phyloP scores from a whole-genome alignment of 306 rosid species.

The Vachellia pachyceras region DNA sequence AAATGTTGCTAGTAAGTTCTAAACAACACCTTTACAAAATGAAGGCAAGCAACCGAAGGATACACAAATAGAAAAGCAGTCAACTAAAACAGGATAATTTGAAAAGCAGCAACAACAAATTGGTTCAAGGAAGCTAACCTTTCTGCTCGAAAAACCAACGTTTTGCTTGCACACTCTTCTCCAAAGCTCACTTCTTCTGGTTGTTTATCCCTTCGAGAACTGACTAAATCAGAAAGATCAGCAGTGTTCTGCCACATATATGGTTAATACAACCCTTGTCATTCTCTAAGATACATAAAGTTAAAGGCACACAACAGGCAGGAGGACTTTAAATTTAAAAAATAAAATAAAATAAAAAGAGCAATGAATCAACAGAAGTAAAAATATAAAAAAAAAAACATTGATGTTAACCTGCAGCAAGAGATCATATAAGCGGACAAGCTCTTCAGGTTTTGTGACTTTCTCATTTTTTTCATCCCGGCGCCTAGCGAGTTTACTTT shows the following conservation, averaged over 20 bases:
- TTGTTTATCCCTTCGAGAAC: slow-evolving; percentile 86
- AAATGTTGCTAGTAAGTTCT: neutral
- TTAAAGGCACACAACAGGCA: slow-evolving; percentile 16
- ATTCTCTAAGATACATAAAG: slow-evolving; percentile 34
- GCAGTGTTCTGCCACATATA: slow-evolving; percentile 77
- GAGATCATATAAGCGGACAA: slow-evolving; percentile 92
- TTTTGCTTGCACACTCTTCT: slow-evolving; percentile 73
- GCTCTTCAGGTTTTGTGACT: slow-evolving; percentile 98
- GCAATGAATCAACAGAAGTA: slow-evolving; percentile 27
- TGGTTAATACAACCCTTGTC: slow-evolving; percentile 32
- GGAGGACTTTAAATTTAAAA: slow-evolving; percentile 9
- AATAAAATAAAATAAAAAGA: too few relatives aligned
- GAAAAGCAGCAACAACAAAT: slow-evolving; percentile 18
- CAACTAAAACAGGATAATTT: too few relatives aligned
- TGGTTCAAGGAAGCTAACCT: slow-evolving; percentile 59
- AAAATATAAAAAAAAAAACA: slow-evolving; percentile 12
- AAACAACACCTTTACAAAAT: neutral
- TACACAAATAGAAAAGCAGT: too few relatives aligned
- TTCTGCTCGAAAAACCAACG: slow-evolving; percentile 83
- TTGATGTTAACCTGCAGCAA: slow-evolving; percentile 71
- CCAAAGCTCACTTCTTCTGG: slow-evolving; percentile 76
- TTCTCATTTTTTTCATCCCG: slow-evolving; percentile 88
- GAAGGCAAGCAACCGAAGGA: neutral
- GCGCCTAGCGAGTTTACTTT: slow-evolving; percentile 82
- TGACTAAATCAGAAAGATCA: slow-evolving; percentile 94